phyloP scores from a whole-genome alignment of 1,284 basidiomycete species.

The Fistulina hepatica region DNA sequence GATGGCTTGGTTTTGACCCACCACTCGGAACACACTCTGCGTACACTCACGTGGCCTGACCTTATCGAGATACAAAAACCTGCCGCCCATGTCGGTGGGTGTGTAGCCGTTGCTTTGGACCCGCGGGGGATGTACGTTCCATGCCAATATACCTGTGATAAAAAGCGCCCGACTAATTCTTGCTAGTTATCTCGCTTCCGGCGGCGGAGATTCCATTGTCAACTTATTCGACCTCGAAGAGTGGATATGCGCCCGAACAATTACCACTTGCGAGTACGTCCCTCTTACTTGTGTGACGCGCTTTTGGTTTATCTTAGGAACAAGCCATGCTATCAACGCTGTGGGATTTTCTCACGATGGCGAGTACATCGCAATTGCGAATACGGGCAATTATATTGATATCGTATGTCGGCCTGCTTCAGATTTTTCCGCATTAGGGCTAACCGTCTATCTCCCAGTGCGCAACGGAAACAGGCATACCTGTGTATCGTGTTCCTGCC shows the following conservation, averaged over 20 bases:
- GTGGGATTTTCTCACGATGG: slow-evolving; percentile 75
- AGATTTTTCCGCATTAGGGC: slow-evolving; percentile 14
- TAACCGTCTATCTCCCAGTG: slow-evolving; percentile 36
- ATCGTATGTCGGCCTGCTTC: slow-evolving; percentile 37
- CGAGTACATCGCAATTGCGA: slow-evolving; percentile 68
- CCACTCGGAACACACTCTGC: slow-evolving; percentile 48
- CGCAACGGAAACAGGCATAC: slow-evolving; percentile 59
- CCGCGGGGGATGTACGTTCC: slow-evolving; percentile 50
- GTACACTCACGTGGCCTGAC: slow-evolving; percentile 57
- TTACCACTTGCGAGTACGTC: slow-evolving; percentile 67
- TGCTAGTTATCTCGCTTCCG: slow-evolving; percentile 60
- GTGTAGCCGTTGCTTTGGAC: slow-evolving; percentile 59
- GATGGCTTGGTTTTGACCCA: slow-evolving; percentile 57
- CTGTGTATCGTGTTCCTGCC: slow-evolving; percentile 58
- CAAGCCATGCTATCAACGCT: slow-evolving; percentile 59
- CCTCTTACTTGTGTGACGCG: not conserved
- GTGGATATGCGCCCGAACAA: slow-evolving; percentile 66
- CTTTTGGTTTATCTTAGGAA: slow-evolving; percentile 5
- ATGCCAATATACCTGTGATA: not conserved
- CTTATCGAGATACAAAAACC: slow-evolving; percentile 43
- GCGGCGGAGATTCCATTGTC: slow-evolving; percentile 69
- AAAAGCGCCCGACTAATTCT: not conserved
- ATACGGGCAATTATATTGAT: slow-evolving; percentile 60
- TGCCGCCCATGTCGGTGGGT: slow-evolving; percentile 68
- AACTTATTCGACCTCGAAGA: slow-evolving; percentile 68